Evolutionary conservation across 768 basidiomycete genomes (phyloP), one percentile per base, ranked within the genome.

Genomic region (Solioccasus polychromus): DNA sequence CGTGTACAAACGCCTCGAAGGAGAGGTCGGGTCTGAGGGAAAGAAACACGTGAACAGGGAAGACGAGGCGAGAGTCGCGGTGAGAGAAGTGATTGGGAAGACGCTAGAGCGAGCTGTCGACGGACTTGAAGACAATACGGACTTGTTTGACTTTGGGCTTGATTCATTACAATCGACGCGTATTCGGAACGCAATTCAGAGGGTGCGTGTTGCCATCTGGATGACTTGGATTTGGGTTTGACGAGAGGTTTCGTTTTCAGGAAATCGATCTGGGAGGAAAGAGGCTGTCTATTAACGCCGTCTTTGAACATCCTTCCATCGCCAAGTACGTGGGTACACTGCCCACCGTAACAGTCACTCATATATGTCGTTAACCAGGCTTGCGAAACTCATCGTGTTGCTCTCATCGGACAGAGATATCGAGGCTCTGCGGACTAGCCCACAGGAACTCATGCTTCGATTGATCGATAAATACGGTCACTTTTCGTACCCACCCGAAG

Each of bases 91-190:
- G 15, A 54, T 64, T 18, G 25, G 25, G 25, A 52, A 29, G 62
- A 64, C 48, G 28, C 39, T 64, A 39, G 48, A 62, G 30, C 38
- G 48, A 23, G 45, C 47, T 9, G 37, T 48, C 3, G 50, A 52
- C 10, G 30, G 35, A 14, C 50, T 62, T n/a, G 38, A 48, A 34
- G 57, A 62, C 28, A 54, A 62, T n/a, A 68, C 68, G 20, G 76
- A 78, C 42, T 39, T 74, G 23, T 74, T 73, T 31, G 55, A 70
- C 0, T 77, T 72, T 37, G 80, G 80, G 20, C 66, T 82, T 24
- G 77, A 82, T 55, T 78, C 78, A 9, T 53, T 80, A 18, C 73
- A 78, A 47, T 75, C 74, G 10, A 72, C 73, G 4, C 62, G 76
- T n/a, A 71, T 81, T 23, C 59, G 77, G 19, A 81, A 80, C 53